These are phyloP conservation scores for Trichocomaceae sp. DNA, from an alignment of 2,329 filamentous ascomycete genomes.

Conservation along the genomic window DNA sequence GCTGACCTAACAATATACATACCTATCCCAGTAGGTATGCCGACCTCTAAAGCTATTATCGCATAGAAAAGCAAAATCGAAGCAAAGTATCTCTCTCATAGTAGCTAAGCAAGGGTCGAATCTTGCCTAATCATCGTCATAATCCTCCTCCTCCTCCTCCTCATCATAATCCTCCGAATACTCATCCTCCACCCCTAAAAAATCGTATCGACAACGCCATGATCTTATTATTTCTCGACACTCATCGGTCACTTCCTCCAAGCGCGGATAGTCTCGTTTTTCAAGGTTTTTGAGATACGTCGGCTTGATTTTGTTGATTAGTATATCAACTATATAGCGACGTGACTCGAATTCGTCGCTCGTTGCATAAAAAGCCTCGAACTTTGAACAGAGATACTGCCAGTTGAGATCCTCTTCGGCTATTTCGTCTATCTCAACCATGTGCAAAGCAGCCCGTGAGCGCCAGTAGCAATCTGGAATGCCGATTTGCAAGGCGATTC, in stretches of 20 bases:
- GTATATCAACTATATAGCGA: slow-evolving; percentile 5
- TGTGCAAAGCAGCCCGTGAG: slow-evolving; percentile 3
- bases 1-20: too few relatives aligned
- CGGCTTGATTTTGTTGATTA: slow-evolving; percentile 1
- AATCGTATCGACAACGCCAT: too few relatives aligned
- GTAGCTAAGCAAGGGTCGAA: too few relatives aligned
- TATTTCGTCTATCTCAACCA: slow-evolving; percentile 6
- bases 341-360: not conserved
- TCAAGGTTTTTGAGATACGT: not conserved
- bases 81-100: too few relatives aligned
- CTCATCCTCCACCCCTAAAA: too few relatives aligned
- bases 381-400: slow-evolving; percentile 1
- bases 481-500: not conserved
- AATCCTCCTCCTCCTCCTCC: too few relatives aligned
- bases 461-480: slow-evolving; percentile 8
- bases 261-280: not conserved
- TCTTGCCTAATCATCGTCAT: too few relatives aligned
- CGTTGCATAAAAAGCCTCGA: not conserved
- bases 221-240: too few relatives aligned
- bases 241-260: not conserved
- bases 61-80: too few relatives aligned
- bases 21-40: too few relatives aligned
- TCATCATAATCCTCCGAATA: too few relatives aligned
- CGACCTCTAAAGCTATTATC: too few relatives aligned
- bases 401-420: not conserved